Base-by-base conservation (phyloP, 164 flowering plant genomes). In the Dillenia suffruticosa region DNA sequence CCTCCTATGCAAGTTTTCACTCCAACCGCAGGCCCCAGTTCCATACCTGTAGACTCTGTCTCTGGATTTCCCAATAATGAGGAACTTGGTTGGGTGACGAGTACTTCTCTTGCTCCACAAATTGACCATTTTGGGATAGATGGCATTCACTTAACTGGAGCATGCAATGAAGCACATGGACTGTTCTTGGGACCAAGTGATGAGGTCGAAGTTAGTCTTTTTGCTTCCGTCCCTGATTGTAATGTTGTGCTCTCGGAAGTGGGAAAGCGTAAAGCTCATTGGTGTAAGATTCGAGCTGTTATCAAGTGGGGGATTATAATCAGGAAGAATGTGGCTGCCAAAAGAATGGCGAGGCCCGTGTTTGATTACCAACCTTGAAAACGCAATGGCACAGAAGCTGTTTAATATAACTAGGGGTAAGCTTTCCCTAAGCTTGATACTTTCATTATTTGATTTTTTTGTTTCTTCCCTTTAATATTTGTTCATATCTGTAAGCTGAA, bases 231-330 rank as follows among this genome's bases (percentile, higher is more conserved):
- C 7, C 64, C 67, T 13, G 60, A 69, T 63, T 52, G 67, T 9
- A 66, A 62, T 51, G 47, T 61, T 49, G 49, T 49, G 57, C 26
- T 68, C 13, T 67, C 72, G 11, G 62, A 73, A 59, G 72, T 16
- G 16, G 57, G 68, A 46, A 73, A 48, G 17, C 66, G 73, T 44
- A 68, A 62, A 56, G 73, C 73, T 45, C 54, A 76, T 19, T 87
- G 90, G 87, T 77, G 76, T 47, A 84, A 79, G 78, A 63, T 84
- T 11, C 70, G 73, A 49, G 84, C 89, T 26, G 82, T 71, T 19
- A n/a, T 86, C 50, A 78, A 70, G 65, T 78, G 75, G 79, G 67
- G 68, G 44, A 65, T 81, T 19, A 56, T 68, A 3, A 66, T 74
- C 13, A 73, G 68, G 69, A 60, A 68, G 44, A 57, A 44, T 12